These are phyloP conservation scores for Magnaporthiopsis incrustans DNA, from an alignment of 2,329 filamentous ascomycete species.

Conservation along the genomic window DNA sequence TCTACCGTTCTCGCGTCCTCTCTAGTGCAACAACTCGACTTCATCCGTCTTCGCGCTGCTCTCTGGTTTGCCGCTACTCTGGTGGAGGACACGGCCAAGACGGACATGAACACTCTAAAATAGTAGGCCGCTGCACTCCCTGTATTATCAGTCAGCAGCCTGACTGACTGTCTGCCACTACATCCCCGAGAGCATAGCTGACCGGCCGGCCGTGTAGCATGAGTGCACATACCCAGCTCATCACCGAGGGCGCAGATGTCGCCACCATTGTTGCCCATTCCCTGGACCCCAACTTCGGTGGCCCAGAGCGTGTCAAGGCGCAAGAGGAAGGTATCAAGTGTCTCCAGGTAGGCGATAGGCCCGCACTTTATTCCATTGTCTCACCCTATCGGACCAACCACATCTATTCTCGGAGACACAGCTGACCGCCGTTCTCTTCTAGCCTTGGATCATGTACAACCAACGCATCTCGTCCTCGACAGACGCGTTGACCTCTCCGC, in stretches of 20 bases:
- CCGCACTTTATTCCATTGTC: background rate
- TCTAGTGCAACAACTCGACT: conserved; percentile 25
- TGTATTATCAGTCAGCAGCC: background rate
- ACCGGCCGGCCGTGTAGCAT: conserved; percentile 11
- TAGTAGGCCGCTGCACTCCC: conserved; percentile 31
- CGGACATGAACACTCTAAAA: conserved; percentile 53
- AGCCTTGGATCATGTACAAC: conserved; percentile 70
- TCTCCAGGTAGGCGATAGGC: conserved; percentile 42
- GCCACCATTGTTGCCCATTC: conserved; percentile 30
- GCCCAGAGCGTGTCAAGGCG: conserved; percentile 21
- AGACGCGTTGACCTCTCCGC: conserved; percentile 46
- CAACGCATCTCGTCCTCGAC: conserved; percentile 54
- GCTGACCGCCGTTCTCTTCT: background rate
- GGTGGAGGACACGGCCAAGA: conserved; percentile 60
- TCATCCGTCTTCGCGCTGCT: conserved; percentile 44
- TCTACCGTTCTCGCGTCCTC: conserved; percentile 26
- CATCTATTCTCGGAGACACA: conserved; percentile 7
- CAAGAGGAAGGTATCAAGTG: conserved; percentile 51
- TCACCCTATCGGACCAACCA: background rate
- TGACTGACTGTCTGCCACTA: conserved; percentile 12
- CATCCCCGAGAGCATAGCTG: conserved; percentile 7
- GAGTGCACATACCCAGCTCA: conserved; percentile 27
- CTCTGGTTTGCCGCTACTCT: conserved; percentile 59
- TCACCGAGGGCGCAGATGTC: conserved; percentile 32
- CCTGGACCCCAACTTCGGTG: conserved; percentile 20